Evolutionary conservation across 495 filamentous ascomycete species (phyloP), one percentile per base, ranked within the genome.

Genomic region (Recurvomyces mirabilis): DNA sequence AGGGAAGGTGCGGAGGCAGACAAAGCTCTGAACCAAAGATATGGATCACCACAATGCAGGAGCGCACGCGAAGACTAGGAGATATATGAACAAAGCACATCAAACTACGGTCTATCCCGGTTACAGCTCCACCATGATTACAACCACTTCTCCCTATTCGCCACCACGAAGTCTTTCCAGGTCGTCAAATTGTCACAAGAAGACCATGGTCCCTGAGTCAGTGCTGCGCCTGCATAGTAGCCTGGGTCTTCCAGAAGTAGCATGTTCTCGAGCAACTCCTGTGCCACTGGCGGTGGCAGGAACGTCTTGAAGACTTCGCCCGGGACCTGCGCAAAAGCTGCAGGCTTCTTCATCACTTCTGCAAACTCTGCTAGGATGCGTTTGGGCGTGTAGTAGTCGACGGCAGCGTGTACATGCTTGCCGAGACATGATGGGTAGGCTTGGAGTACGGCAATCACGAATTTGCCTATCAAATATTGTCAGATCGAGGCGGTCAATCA

Each of bases 221-320:
- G 25, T 5, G 19, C 19, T 12, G 17, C 46, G 12, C 30, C 30
- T n/a, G 39, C 53, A 41, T 28, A 59, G 26, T 59, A 59, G 13
- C 50, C 46, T 17, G 39, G 48, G 21, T 56, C 49, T 31, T 41
- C 35, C 4, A 56, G 34, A n/a, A 59, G 31, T 21, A 56, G n/a
- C 18, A 70, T 65, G 41, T 74, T 79, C 62, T 79, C 68, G 45
- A 69, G 59, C 46, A 78, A 20, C 56, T 77, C 73, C 41, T 71
- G 50, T n/a, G 61, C 63, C 0, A 60, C 53, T 12, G 55, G 53
- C 7, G 67, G 63, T 9, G 69, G 66, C 47, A 77, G 47, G 38
- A 61, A 64, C 1, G 52, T 48, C 54, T 65, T 70, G 55, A 65
- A 81, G 10, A 55, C 51, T 15, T 75, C 68, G 20, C 65, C 54